Conservation (phyloP, 805 yeast species). For the Saccharomyces cerevisiae region DNA sequence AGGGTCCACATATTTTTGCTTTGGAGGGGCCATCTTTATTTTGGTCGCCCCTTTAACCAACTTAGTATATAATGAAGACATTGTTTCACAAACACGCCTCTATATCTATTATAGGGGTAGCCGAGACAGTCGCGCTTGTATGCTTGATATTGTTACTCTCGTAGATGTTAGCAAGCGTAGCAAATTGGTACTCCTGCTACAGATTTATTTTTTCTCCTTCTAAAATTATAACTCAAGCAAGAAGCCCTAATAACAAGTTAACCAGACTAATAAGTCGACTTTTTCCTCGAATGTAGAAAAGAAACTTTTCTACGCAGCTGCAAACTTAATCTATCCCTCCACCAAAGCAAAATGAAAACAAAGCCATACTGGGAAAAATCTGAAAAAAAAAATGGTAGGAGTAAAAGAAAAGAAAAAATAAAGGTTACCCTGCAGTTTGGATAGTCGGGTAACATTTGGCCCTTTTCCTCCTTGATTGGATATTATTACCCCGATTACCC, state of each 20-base stretch:
- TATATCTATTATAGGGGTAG: background rate
- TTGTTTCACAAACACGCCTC: background rate
- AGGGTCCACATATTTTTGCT: constrained; percentile 88
- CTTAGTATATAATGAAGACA: constrained; percentile 43
- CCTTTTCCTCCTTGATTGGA: background rate
- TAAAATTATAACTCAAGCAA: background rate
- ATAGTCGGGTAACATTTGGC: background rate
- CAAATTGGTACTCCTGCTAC: background rate
- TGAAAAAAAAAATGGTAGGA: background rate
- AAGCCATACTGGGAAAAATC: background rate
- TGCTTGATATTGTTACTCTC: background rate
- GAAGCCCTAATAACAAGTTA: background rate
- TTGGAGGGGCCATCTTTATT: constrained; percentile 84
- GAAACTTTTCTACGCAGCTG: background rate
- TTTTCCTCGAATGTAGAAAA: background rate
- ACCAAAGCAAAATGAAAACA: background rate
- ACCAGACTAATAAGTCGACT: background rate
- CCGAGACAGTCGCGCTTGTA: background rate
- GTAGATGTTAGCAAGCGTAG: background rate
- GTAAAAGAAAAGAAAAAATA: background rate
- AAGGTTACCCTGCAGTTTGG: background rate
- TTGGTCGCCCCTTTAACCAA: constrained; percentile 71
- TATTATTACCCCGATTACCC: background rate
- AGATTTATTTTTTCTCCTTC: background rate
- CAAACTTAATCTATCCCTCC: background rate